Percentiles rank a stretch among this genome's conserved stretches.
These are phyloP conservation scores for Rubroboletus satanas DNA, from an alignment of 768 basidiomycete genomes.

Conservation along the genomic window DNA sequence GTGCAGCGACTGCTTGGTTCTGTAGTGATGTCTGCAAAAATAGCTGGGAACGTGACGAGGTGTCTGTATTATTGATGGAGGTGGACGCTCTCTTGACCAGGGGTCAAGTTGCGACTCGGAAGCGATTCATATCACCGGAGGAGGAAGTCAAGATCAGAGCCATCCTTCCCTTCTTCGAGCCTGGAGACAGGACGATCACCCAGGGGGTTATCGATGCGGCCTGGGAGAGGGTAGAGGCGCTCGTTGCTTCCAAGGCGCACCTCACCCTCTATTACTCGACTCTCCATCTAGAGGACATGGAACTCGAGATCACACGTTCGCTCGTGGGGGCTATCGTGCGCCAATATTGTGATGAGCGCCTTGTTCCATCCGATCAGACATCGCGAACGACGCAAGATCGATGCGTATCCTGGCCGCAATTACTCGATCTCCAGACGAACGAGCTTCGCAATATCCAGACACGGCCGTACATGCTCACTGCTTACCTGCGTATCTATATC, in stretches of 20 bases:
- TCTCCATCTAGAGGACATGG: conserved; percentile 45
- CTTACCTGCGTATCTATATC: conserved; percentile 51
- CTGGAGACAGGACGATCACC: conserved; percentile 29
- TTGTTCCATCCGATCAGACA: conserved; percentile 6
- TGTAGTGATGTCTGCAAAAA: conserved; percentile 49
- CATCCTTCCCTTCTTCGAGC: conserved; percentile 12
- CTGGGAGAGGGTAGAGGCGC: conserved; percentile 43
- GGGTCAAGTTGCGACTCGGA: conserved; percentile 27
- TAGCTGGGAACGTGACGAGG: conserved; percentile 39
- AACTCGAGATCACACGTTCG: conserved; percentile 56
- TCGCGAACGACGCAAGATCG: conserved; percentile 2
- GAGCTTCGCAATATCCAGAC: conserved; percentile 45
- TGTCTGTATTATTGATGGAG: conserved; percentile 30
- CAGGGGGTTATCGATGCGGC: conserved; percentile 39
- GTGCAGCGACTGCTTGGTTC: conserved; percentile 50
- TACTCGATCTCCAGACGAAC: conserved; percentile 56
- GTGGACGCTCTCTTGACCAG: conserved; percentile 38
- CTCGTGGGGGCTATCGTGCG: conserved; percentile 49
- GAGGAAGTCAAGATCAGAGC: conserved; percentile 22
- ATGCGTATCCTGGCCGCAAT: conserved; percentile 40
- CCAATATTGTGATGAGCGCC: conserved; percentile 31
- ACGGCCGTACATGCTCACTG: conserved; percentile 48
- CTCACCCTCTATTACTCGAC: conserved; percentile 24
- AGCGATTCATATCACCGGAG: conserved; percentile 23
- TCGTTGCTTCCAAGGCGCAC: conserved; percentile 22